Evolutionary conservation across 2,329 filamentous ascomycete species (phyloP).

Genomic region (Epichloe typhina): DNA sequence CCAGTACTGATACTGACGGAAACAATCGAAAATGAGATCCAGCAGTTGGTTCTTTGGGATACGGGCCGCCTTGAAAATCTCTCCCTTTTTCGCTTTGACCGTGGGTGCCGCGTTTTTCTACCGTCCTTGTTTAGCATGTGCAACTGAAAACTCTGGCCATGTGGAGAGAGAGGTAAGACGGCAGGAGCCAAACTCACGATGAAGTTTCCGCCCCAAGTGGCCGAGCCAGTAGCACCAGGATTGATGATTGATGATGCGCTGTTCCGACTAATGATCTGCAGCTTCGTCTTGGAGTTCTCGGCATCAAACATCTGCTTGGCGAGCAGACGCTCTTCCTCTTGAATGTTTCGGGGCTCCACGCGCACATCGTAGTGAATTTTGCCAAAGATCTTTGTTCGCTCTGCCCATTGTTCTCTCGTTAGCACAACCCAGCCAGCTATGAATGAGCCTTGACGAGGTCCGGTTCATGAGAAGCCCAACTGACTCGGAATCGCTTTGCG

Average conservation of each 20-base stretch:
- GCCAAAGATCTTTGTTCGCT: conserved; percentile 65
- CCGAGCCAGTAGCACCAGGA: conserved; percentile 31
- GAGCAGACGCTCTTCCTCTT: conserved; percentile 52
- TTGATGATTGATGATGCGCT: conserved; percentile 42
- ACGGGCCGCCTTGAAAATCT: conserved; percentile 71
- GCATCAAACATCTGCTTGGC: conserved; percentile 41
- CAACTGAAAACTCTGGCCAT: neutral
- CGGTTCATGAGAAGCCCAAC: conserved; percentile 16
- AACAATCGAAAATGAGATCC: conserved; percentile 72
- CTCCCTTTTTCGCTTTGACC: conserved; percentile 47
- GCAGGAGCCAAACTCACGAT: conserved; percentile 37
- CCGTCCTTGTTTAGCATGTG: neutral
- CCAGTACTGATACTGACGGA: conserved; percentile 84
- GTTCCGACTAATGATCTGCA: conserved; percentile 36
- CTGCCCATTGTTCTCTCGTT: conserved; percentile 27
- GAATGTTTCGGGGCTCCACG: conserved; percentile 58
- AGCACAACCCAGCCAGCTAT: conserved; percentile 6
- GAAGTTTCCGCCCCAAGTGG: conserved; percentile 32
- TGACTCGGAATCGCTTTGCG: conserved; percentile 63
- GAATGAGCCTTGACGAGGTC: neutral
- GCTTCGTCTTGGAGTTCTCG: conserved; percentile 34
- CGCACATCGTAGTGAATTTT: conserved; percentile 65
- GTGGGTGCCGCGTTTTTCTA: conserved; percentile 40
- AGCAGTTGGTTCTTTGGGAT: conserved; percentile 80
- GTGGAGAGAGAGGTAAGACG: neutral